These are phyloP conservation scores for Microcyclosporella mali DNA, from an alignment of 2,329 filamentous ascomycete genomes.

Conservation along the genomic window DNA sequence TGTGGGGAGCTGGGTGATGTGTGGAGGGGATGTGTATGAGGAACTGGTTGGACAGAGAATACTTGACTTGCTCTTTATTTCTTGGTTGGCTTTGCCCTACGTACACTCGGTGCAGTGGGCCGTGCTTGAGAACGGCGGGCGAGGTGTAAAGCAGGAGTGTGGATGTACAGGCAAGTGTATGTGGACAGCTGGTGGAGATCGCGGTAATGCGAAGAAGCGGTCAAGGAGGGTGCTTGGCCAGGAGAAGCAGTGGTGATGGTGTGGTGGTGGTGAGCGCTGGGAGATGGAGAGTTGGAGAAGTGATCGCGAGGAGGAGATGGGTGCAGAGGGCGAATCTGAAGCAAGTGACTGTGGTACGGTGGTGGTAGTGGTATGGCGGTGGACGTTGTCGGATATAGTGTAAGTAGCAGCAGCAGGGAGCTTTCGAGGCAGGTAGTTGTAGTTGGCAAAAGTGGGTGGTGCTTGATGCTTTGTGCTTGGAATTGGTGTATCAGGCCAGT, in stretches of 20 bases:
- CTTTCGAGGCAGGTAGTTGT: too few species aligned
- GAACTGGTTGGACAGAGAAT: slow-evolving; percentile 1
- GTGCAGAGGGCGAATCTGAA: background rate
- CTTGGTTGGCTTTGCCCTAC: slow-evolving; percentile 17
- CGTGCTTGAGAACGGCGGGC: slow-evolving; percentile 10
- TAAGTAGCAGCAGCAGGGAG: background rate
- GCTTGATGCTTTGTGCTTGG: too few species aligned
- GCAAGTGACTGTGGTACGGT: background rate
- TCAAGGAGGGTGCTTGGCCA: slow-evolving; percentile 11
- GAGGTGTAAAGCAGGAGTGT: slow-evolving; percentile 2
- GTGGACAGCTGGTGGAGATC: slow-evolving; percentile 4
- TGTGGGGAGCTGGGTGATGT: slow-evolving; percentile 1
- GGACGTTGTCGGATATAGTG: background rate
- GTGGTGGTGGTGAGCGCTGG: slow-evolving; percentile 7
- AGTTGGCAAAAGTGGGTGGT: too few species aligned
- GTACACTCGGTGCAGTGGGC: slow-evolving; percentile 12
- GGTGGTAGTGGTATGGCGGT: background rate
- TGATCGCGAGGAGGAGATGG: slow-evolving; percentile 3
- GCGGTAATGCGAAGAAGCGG: slow-evolving; percentile 9
- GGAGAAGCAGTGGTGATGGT: slow-evolving; percentile 8
- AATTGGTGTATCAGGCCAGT: too few species aligned
- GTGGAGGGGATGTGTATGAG: slow-evolving; percentile 3
- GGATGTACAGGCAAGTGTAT: slow-evolving; percentile 6
- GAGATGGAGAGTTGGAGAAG: slow-evolving; percentile 1
- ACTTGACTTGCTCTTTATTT: slow-evolving; percentile 10